A percentile compares a stretch with the other conserved stretches of the same genome.
Evolutionary conservation across 2,329 filamentous ascomycete genomes (phyloP).

Genomic region (Aspergillus sp.): DNA sequence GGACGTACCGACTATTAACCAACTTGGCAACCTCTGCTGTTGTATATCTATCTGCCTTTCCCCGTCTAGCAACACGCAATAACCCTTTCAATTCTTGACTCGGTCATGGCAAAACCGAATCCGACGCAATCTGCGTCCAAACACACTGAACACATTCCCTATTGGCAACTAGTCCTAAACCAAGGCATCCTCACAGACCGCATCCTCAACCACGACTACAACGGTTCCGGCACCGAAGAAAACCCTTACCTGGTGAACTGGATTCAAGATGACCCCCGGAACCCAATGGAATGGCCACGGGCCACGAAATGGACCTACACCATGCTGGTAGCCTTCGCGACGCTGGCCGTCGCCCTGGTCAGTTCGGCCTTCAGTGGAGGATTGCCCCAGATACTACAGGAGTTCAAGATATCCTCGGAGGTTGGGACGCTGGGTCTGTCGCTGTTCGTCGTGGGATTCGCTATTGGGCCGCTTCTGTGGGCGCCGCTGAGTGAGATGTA

Average conservation of each 20-base stretch:
- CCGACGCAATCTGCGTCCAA: not conserved
- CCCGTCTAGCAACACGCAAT: too few relatives aligned
- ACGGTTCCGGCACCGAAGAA: constrained; percentile 42
- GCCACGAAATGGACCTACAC: constrained; percentile 44
- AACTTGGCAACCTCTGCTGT: too few relatives aligned
- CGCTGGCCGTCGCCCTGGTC: constrained; percentile 44
- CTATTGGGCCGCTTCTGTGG: constrained; percentile 23
- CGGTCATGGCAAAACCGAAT: not conserved
- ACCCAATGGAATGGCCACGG: constrained; percentile 37
- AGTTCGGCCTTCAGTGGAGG: constrained; percentile 45
- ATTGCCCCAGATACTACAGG: constrained; percentile 31
- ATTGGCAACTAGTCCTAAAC: constrained; percentile 34
- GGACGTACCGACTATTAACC: too few relatives aligned
- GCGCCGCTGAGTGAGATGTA: not conserved
- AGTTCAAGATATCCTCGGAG: constrained; percentile 38
- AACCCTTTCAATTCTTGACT: not conserved
- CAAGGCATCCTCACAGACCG: constrained; percentile 34
- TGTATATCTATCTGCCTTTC: too few relatives aligned
- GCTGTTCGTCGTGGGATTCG: constrained; percentile 48
- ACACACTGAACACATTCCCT: constrained; percentile 22
- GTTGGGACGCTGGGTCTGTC: constrained; percentile 44
- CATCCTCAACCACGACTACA: constrained; percentile 24
- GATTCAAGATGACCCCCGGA: constrained; percentile 43
- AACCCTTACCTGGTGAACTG: constrained; percentile 47
- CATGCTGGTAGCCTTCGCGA: constrained; percentile 37